Base-by-base conservation (phyloP, 805 yeast species). In the Ogataea methanolica region DNA sequence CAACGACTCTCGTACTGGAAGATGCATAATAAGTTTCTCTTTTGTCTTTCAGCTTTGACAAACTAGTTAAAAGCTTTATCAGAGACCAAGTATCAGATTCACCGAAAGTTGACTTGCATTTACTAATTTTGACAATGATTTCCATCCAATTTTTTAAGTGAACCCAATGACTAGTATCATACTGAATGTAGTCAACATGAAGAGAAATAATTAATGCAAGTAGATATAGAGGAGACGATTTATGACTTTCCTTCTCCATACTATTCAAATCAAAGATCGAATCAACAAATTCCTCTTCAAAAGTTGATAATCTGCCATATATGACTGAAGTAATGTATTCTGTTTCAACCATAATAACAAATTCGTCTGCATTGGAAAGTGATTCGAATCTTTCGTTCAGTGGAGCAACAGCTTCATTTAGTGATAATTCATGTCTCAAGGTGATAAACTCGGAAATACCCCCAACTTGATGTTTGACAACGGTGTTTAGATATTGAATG, bases 141-240 rank as follows among this genome's bases (percentile, higher is more conserved):
- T 33, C 23, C 21, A 62, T 29, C 68, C 68, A 64, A 33, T 55
- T 56, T 8, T 42, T 42, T 4, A 63, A 29, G 46, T 61, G 63
- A 21, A 56, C 42, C 67, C 67, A 63, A 42, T 61, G 59, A 12
- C 21, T 23, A 7, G 4, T 7, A 17, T 58, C 49, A 1, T 19
- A 6, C 5, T 42, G 2, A 2, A 60, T 43, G 15, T 33, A 29
- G 1, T 46, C 46, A 5, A 48, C 45, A 48, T 65, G 68, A 12
- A 55, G 44, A 0, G 54, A 40, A 4, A 60, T 33, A 5, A 57
- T 41, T 2, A 45, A 33, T 16, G 56, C 45, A 6, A 62, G n/a
- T 2, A 60, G 56, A 38, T 52, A 52, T 7, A 60, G 45, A 1
- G 41, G 22, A 2, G 64, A 55, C 2, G 40, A 34, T 7, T 36